A percentile compares a stretch with the other conserved stretches of the same genome.
Conservation (phyloP, 257 asterid genomes). For the Forsythia suspensa region DNA sequence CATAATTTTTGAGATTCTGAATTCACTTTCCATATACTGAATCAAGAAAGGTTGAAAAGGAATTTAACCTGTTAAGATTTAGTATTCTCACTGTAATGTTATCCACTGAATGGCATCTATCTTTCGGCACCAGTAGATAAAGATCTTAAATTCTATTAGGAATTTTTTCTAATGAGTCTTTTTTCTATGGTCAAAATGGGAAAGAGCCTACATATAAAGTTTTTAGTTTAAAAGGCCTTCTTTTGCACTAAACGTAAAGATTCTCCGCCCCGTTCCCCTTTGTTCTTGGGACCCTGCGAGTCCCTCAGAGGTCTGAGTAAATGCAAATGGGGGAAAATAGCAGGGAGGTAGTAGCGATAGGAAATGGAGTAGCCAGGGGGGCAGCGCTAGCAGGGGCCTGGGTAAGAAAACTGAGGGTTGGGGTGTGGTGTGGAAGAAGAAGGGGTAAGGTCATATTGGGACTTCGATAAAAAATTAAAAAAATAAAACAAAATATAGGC, state of each 20-base stretch:
- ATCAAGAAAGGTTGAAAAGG: conserved; percentile 9
- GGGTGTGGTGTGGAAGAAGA: neutral
- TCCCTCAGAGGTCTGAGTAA: too few relatives aligned
- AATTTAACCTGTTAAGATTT: conserved; percentile 6
- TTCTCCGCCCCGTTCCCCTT: too few relatives aligned
- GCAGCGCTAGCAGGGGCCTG: neutral
- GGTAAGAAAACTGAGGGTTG: neutral
- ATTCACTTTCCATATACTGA: conserved; percentile 8
- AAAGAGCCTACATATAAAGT: neutral
- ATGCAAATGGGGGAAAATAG: neutral
- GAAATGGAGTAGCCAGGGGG: neutral
- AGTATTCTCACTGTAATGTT: conserved; percentile 7
- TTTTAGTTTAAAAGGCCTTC: neutral
- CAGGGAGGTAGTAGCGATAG: neutral
- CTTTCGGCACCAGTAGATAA: neutral
- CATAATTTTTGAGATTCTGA: conserved; percentile 34
- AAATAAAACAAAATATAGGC: neutral
- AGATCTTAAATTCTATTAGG: neutral
- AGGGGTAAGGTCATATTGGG: neutral
- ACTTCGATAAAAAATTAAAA: neutral
- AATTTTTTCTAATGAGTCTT: neutral
- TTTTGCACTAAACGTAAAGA: neutral
- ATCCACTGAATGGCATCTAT: conserved; percentile 5
- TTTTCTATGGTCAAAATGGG: neutral
- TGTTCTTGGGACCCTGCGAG: too few relatives aligned